phyloP scores from a whole-genome alignment of 1,284 basidiomycete species.

The Mycocalia duriaeana region DNA sequence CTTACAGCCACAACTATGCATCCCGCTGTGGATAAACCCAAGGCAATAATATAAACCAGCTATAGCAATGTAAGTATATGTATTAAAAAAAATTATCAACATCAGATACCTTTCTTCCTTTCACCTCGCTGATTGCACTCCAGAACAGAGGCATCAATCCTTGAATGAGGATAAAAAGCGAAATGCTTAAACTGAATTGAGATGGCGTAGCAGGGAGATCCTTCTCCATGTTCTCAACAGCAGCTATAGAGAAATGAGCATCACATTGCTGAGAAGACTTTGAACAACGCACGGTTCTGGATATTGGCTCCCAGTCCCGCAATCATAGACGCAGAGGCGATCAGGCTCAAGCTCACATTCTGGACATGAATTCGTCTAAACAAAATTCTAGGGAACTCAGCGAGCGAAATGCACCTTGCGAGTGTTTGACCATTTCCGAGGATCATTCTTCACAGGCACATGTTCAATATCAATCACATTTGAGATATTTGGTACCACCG shows the following conservation, averaged over 20 bases:
- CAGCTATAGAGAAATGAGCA: slow-evolving; percentile 34
- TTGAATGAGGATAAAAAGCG: slow-evolving; percentile 78
- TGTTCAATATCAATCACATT: slow-evolving; percentile 32
- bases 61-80: slow-evolving; percentile 19
- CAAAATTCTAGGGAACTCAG: too few species aligned
- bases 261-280: neutral
- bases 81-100: slow-evolving; percentile 1
- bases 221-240: slow-evolving; percentile 60
- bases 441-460: slow-evolving; percentile 68
- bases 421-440: slow-evolving; percentile 62
- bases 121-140: slow-evolving; percentile 73
- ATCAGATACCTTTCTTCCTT: slow-evolving; percentile 72
- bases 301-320: slow-evolving; percentile 67
- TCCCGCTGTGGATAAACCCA: slow-evolving; percentile 57
- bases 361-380: slow-evolving; percentile 26
- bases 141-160: slow-evolving; percentile 67
- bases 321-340: slow-evolving; percentile 59
- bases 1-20: slow-evolving; percentile 64
- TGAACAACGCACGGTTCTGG: slow-evolving; percentile 51
- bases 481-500: neutral
- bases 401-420: slow-evolving; percentile 68
- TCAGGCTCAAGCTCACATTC: slow-evolving; percentile 52
- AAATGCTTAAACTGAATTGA: slow-evolving; percentile 71
- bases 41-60: slow-evolving; percentile 64
- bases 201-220: slow-evolving; percentile 62